phyloP scores from a whole-genome alignment of 257 asterid genomes.

The Plantago major region DNA sequence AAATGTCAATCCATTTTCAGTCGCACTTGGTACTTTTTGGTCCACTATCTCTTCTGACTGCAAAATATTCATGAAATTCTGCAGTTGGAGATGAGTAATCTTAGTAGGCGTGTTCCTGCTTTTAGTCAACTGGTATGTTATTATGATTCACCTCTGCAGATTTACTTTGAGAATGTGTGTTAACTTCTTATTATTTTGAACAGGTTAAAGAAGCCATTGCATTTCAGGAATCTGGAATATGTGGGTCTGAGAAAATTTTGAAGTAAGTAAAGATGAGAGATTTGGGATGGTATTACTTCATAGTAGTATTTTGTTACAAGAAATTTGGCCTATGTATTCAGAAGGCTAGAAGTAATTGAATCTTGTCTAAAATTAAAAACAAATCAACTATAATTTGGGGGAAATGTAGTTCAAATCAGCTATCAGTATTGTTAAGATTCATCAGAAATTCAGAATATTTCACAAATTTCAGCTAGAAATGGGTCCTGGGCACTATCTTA shows the following conservation, averaged over 20 bases:
- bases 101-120: conserved; percentile 42
- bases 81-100: conserved; percentile 80
- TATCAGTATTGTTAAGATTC: too few species aligned
- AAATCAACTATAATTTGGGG: too few species aligned
- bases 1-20: conserved; percentile 1
- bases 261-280: conserved; percentile 40
- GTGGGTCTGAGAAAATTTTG: conserved; percentile 37
- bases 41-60: conserved; percentile 8
- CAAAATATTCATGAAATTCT: conserved; percentile 21
- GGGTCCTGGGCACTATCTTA: too few species aligned
- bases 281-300: not conserved
- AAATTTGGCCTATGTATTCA: not conserved
- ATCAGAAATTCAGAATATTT: too few species aligned
- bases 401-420: too few species aligned
- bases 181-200: conserved; percentile 13
- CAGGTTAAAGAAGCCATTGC: conserved; percentile 81
- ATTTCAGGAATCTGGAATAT: conserved; percentile 53
- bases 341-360: not conserved
- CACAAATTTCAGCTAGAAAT: too few species aligned
- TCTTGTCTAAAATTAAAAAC: too few species aligned
- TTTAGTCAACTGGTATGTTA: conserved; percentile 57
- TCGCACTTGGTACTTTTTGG: conserved; percentile 4
- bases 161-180: conserved; percentile 3
- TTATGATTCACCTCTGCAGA: conserved; percentile 14
- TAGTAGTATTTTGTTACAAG: not conserved